A percentile compares a stretch with the other conserved stretches of the same genome.
These are phyloP conservation scores for Pestalotiopsis sp. DNA, from an alignment of 2,329 filamentous ascomycete species.

Conservation along the genomic window DNA sequence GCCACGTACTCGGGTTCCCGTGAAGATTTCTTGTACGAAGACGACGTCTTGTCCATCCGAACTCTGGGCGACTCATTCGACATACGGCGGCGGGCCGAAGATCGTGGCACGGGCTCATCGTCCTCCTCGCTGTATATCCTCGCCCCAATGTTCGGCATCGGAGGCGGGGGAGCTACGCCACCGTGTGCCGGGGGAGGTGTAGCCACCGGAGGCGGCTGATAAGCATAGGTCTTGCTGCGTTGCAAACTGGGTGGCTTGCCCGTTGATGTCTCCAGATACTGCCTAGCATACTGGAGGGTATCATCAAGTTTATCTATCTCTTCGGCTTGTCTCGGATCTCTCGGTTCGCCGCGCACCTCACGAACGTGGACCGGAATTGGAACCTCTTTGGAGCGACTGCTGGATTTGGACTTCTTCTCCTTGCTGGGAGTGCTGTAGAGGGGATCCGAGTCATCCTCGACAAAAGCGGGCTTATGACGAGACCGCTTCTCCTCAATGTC, in stretches of 20 bases:
- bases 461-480: conserved; percentile 24
- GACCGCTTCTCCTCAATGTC: conserved; percentile 31
- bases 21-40: conserved; percentile 21
- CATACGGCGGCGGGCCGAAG: conserved; percentile 27
- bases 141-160: conserved; percentile 19
- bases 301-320: conserved; percentile 29
- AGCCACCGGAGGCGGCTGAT: conserved; percentile 26
- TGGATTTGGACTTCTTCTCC: conserved; percentile 31
- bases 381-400: conserved; percentile 28
- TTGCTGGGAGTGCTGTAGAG: conserved; percentile 22
- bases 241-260: conserved; percentile 21
- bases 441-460: conserved; percentile 23
- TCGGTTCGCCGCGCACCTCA: not conserved
- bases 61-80: conserved; percentile 28
- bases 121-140: conserved; percentile 27
- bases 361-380: not conserved
- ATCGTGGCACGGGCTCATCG: conserved; percentile 26
- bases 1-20: not conserved
- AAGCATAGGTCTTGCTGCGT: conserved; percentile 26
- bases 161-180: conserved; percentile 24
- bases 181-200: conserved; percentile 31
- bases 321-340: conserved; percentile 18
- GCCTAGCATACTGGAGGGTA: conserved; percentile 27
- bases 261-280: conserved; percentile 30
- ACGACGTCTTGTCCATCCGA: conserved; percentile 11